Evolutionary conservation across 345 rosid genomes (phyloP), one percentile per base, ranked within the genome.

Genomic region (Trapa bicornis): DNA sequence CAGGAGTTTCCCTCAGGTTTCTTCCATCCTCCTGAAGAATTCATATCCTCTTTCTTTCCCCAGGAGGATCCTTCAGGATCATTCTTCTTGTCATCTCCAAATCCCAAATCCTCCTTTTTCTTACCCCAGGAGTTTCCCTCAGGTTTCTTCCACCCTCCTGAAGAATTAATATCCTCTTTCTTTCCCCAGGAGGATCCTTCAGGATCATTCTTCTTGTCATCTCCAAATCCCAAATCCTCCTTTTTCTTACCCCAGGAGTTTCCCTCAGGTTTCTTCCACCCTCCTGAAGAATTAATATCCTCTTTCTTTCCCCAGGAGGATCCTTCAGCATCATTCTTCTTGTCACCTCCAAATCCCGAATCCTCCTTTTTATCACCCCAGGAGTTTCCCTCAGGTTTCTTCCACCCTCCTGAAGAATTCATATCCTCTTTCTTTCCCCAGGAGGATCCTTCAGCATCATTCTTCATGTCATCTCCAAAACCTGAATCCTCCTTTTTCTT

Each of bases 401-500:
- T 50, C 22, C 22, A 3, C 4, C 43, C 43, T 7, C 43, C 4
- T 33, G 68, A 52, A 71, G 73, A 65, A 56, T 64, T 67, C 58
- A 17, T 68, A 66, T 64, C 56, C 17, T 54, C 56, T 61, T 70
- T 65, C 64, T 43, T 71, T 57, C 37, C 38, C 61, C 72, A 62
- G 17, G 69, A 65, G 56, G 56, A 50, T 48, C 69, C 78, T 70
- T 33, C 52, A 16, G n/a, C 67, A 33, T 47, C 47, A 47, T 47
- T n/a, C 6, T 61, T 67, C 22, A 65, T 50, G 37, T 50, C 70
- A 22, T 56, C 50, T n/a, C 67, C 61, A 72, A n/a, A n/a, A n/a
- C n/a, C n/a, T n/a, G 65, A 43, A 14, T 65, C 53, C 67, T 64
- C 61, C 36, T 45, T 61, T 47, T 52, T 67, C n/a, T n/a, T n/a